These are phyloP conservation scores for Pyricularia pennisetigena DNA, from an alignment of 2,329 filamentous ascomycete genomes.

Conservation along the genomic window DNA sequence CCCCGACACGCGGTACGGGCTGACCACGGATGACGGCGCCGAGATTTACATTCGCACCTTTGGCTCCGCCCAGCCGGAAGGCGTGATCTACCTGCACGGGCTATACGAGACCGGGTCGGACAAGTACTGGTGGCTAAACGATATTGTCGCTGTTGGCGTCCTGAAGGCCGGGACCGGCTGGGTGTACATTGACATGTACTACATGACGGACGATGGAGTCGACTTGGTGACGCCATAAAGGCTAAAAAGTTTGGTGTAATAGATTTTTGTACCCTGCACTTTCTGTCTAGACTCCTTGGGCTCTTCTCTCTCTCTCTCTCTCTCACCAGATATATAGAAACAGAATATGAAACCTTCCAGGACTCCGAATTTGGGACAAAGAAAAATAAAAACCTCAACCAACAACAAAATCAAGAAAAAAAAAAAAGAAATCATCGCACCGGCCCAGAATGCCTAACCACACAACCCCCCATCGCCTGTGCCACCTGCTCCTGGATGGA, in stretches of 20 bases:
- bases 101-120: background rate
- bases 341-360: too few relatives aligned
- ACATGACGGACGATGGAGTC: background rate
- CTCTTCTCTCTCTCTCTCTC: background rate
- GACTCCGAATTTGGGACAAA: too few relatives aligned
- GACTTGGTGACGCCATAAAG: background rate
- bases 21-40: constrained; percentile 1
- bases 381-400: too few relatives aligned
- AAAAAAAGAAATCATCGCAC: background rate
- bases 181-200: background rate
- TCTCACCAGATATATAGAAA: background rate
- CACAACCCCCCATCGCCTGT: constrained; percentile 2
- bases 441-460: constrained; percentile 1
- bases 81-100: background rate
- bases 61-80: background rate
- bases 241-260: background rate
- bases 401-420: too few relatives aligned
- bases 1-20: background rate
- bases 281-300: background rate
- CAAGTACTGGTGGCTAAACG: constrained; percentile 4
- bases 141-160: background rate
- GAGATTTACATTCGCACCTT: background rate
- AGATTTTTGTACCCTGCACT: background rate
- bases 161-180: background rate
- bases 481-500: background rate